These are phyloP conservation scores for Heterobasidion irregulare DNA, from an alignment of 1,284 basidiomycete species.

Conservation along the genomic window DNA sequence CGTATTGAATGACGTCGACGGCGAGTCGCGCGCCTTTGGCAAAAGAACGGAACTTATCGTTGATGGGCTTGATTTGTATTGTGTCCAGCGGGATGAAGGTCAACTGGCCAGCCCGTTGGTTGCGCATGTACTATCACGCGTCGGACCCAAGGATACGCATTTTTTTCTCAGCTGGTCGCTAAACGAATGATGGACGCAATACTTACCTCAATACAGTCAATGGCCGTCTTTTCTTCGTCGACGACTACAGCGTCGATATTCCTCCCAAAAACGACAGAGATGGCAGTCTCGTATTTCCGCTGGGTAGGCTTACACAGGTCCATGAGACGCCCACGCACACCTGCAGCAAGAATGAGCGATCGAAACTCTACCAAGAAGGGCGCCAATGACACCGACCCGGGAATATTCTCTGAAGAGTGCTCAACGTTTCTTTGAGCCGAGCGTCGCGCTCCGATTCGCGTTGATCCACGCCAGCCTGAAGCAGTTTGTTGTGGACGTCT, in stretches of 20 bases:
- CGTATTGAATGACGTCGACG: conserved; percentile 90
- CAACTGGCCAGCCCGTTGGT: conserved; percentile 89
- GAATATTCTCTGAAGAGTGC: conserved; percentile 81
- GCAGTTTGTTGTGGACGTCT: conserved; percentile 75
- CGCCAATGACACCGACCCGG: conserved; percentile 43
- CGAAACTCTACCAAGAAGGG: background rate
- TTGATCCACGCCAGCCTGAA: conserved; percentile 83
- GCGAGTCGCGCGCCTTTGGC: conserved; percentile 89
- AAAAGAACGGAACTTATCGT: conserved; percentile 91
- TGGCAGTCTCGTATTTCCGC: conserved; percentile 88
- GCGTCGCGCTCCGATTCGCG: conserved; percentile 82
- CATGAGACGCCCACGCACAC: conserved; percentile 84
- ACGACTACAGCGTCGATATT: conserved; percentile 96
- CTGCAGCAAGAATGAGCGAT: conserved; percentile 24
- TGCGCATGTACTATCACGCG: conserved; percentile 76
- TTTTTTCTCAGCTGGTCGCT: too few relatives aligned
- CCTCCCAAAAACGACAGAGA: conserved; percentile 91
- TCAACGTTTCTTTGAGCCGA: conserved; percentile 80
- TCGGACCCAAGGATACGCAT: background rate
- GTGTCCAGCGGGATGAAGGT: conserved; percentile 98
- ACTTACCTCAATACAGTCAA: conserved; percentile 90
- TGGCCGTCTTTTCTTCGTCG: conserved; percentile 93
- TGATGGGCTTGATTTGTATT: conserved; percentile 88
- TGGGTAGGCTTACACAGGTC: conserved; percentile 93
- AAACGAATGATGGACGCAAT: too few relatives aligned